These are phyloP conservation scores for Talaromyces sp. DNA, from an alignment of 2,329 filamentous ascomycete species.

Conservation along the genomic window DNA sequence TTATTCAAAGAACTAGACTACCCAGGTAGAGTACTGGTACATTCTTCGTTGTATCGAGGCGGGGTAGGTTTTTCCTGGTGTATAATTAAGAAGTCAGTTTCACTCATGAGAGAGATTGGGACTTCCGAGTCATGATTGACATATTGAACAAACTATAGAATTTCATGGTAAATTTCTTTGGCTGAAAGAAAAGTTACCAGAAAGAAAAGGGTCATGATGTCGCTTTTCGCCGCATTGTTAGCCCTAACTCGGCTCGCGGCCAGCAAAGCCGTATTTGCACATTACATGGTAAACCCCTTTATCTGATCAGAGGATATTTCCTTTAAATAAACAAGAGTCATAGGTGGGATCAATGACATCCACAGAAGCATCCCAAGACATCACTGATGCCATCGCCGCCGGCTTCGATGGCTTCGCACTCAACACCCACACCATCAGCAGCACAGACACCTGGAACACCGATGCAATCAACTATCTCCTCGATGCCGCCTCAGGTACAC, in stretches of 20 bases:
- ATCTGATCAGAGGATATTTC: no score
- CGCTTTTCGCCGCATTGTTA: background rate
- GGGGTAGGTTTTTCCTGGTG: background rate
- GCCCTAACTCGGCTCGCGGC: slow-evolving; percentile 11
- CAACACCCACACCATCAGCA: slow-evolving; percentile 14
- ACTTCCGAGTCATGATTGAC: no score
- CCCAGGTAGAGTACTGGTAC: background rate
- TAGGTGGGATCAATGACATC: slow-evolving; percentile 7
- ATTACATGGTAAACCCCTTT: slow-evolving; percentile 12
- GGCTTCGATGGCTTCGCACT: slow-evolving; percentile 17
- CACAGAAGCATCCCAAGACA: slow-evolving; percentile 5
- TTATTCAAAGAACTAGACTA: no score
- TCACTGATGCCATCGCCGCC: slow-evolving; percentile 12
- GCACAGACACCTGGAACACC: slow-evolving; percentile 9
- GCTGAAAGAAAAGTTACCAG: no score
- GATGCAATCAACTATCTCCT: slow-evolving; percentile 13
- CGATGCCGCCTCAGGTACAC: slow-evolving; percentile 1
- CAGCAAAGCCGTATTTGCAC: slow-evolving; percentile 15
- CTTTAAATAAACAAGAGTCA: no score
- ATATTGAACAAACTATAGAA: background rate
- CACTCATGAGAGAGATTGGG: background rate
- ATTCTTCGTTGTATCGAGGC: background rate
- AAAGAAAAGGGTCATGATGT: background rate
- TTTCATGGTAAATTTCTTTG: background rate
- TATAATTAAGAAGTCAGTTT: background rate